Conservation (phyloP, 352 stramenopile species). For the Elongisporangium prolatum region DNA sequence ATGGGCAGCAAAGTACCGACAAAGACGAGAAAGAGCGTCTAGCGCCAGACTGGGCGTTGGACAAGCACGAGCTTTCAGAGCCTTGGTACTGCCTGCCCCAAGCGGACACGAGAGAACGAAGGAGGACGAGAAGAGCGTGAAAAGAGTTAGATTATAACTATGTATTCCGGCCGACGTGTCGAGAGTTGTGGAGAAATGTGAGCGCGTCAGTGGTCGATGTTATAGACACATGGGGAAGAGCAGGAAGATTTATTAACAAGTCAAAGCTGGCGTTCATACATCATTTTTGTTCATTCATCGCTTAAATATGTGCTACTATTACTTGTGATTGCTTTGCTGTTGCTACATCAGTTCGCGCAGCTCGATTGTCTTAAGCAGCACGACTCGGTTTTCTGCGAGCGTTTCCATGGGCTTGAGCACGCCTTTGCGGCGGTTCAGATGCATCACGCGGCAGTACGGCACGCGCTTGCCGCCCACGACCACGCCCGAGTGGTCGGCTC, state of each 20-base stretch:
- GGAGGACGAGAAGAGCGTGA: neutral
- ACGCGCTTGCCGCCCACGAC: constrained; percentile 20
- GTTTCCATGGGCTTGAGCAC: neutral
- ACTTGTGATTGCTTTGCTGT: neutral
- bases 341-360: neutral
- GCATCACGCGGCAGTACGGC: constrained; percentile 26
- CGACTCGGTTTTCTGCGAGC: neutral
- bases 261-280: neutral
- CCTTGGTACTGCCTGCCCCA: neutral
- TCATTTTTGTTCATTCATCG: neutral
- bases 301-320: neutral
- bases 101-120: neutral
- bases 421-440: constrained; percentile 13
- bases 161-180: neutral
- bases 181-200: neutral
- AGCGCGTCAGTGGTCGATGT: neutral
- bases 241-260: neutral
- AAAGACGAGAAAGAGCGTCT: neutral
- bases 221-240: neutral
- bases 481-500: constrained; percentile 22
- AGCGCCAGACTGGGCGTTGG: neutral
- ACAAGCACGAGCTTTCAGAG: neutral
- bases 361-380: neutral
- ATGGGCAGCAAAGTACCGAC: neutral
- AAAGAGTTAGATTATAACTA: neutral